A percentile compares a stretch with the other conserved stretches of the same genome.
Conservation (phyloP, 78 protist species). For the Dictyostelium firmibasis region DNA sequence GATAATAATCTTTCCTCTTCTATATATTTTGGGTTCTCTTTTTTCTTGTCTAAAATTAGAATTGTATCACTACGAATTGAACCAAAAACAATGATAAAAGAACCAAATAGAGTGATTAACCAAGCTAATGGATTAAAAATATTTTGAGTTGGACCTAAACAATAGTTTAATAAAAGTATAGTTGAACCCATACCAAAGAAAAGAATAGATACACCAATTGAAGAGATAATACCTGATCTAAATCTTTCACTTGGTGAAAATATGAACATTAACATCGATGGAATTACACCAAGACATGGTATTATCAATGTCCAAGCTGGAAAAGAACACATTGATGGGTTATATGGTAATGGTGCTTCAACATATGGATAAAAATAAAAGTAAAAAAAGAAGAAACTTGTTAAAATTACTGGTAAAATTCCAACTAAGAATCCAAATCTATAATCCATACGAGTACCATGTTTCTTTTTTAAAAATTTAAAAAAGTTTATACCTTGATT, state of each 20-base stretch:
- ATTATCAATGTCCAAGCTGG: constrained; percentile 38
- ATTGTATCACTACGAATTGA: constrained; percentile 20
- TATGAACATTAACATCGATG: neutral
- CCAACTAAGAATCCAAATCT: neutral
- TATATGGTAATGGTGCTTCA: neutral
- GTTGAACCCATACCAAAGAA: constrained; percentile 22
- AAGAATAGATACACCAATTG: constrained; percentile 26
- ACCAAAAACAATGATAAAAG: constrained; percentile 37
- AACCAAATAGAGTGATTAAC: constrained; percentile 30
- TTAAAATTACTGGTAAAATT: neutral
- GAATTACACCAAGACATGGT: constrained; percentile 15
- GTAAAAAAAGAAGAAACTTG: constrained; percentile 24
- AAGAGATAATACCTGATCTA: constrained; percentile 39
- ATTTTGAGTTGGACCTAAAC: constrained; percentile 39
- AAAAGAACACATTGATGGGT: neutral
- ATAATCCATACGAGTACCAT: constrained; percentile 7
- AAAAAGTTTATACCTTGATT: neutral
- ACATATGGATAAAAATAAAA: constrained; percentile 29
- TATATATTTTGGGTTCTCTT: neutral
- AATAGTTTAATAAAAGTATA: constrained; percentile 26
- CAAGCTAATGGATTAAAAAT: constrained; percentile 11
- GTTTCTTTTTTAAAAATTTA: neutral
- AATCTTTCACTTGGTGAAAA: constrained; percentile 27
- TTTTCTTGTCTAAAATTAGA: constrained; percentile 11
- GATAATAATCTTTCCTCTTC: constrained; percentile 54